Conservation (phyloP, 1,284 basidiomycete species). For the Ceratobasidium sp. region DNA sequence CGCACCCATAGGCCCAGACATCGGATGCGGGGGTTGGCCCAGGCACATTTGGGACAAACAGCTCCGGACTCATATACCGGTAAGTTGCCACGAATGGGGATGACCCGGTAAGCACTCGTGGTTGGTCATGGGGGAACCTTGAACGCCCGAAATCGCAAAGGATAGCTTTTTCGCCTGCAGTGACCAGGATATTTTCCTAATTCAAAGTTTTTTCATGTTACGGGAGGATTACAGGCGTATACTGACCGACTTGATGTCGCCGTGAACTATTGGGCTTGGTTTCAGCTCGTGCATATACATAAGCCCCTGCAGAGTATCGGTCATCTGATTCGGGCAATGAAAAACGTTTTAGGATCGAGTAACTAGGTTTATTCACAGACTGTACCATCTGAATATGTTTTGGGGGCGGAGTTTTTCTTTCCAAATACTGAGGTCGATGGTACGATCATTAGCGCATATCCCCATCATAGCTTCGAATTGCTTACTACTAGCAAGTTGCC, state of each 20-base stretch:
- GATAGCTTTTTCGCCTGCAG: constrained; percentile 25
- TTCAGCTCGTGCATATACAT: constrained; percentile 40
- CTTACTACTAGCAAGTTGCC: constrained; percentile 32
- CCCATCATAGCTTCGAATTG: neutral
- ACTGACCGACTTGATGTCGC: constrained; percentile 43
- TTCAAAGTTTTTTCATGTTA: neutral
- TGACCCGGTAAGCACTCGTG: neutral
- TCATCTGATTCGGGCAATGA: constrained; percentile 12
- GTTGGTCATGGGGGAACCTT: neutral
- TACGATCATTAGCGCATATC: neutral
- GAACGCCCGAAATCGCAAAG: constrained; percentile 44
- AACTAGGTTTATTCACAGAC: neutral
- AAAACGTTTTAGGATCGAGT: neutral
- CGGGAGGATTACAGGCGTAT: neutral
- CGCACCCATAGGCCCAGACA: constrained; percentile 43
- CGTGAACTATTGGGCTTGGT: constrained; percentile 25
- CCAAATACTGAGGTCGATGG: constrained; percentile 23
- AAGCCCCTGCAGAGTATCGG: constrained; percentile 30
- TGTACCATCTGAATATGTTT: constrained; percentile 39
- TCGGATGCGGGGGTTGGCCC: constrained; percentile 35
- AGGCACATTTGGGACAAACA: neutral
- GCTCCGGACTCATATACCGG: constrained; percentile 42
- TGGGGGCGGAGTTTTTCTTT: constrained; percentile 25
- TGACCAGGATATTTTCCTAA: constrained; percentile 36
- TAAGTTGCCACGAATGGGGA: constrained; percentile 37